phyloP scores from a whole-genome alignment of 441 rosid genomes.

The Jatropha podagrica region DNA sequence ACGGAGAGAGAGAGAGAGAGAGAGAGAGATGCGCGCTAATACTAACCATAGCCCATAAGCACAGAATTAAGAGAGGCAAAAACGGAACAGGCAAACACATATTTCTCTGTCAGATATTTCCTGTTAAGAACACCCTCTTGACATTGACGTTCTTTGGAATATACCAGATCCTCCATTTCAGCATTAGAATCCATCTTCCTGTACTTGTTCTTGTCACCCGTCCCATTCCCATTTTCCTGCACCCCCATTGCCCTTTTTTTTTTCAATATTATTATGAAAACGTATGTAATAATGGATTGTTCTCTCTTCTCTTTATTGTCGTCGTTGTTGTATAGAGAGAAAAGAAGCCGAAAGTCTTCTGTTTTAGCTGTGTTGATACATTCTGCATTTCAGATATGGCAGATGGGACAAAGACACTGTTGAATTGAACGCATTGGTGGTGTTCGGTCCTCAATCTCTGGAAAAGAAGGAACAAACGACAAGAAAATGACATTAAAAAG shows the following conservation, averaged over 20 bases:
- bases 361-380: neutral
- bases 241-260: slow-evolving; percentile 23
- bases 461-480: neutral
- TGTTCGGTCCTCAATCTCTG: neutral
- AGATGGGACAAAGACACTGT: neutral
- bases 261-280: neutral
- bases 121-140: slow-evolving; percentile 16
- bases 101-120: slow-evolving; percentile 39
- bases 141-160: slow-evolving; percentile 7
- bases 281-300: too few species aligned
- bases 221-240: slow-evolving; percentile 25
- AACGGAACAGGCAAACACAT: slow-evolving; percentile 65
- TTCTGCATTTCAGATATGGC: neutral
- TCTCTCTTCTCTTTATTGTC: slow-evolving; percentile 4
- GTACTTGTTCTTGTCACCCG: slow-evolving; percentile 30
- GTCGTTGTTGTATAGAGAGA: neutral
- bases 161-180: slow-evolving; percentile 26
- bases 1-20: neutral
- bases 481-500: too few species aligned
- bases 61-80: slow-evolving; percentile 85
- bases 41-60: slow-evolving; percentile 82
- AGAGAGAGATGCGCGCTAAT: neutral
- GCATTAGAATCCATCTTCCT: slow-evolving; percentile 34
- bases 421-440: too few species aligned
- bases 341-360: neutral